A percentile compares a stretch with the other conserved stretches of the same genome.
These are phyloP conservation scores for Chaetomium strumarium DNA, from an alignment of 2,329 filamentous ascomycete species.

Conservation along the genomic window DNA sequence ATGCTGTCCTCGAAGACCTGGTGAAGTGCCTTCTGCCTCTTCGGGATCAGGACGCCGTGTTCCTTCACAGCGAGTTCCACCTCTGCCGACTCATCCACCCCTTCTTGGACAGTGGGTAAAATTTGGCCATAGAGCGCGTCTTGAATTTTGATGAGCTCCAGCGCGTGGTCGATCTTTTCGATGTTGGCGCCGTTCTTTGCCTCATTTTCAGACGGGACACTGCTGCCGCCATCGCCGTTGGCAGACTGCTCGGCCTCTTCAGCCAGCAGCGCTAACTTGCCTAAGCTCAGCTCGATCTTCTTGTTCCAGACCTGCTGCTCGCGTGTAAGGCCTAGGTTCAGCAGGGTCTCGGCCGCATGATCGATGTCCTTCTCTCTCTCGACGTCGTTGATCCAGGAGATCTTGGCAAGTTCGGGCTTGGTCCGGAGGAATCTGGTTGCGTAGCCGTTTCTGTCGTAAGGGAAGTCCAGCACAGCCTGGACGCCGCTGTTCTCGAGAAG, in stretches of 20 bases:
- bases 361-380: slow-evolving; percentile 68
- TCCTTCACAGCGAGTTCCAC: slow-evolving; percentile 68
- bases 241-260: slow-evolving; percentile 36
- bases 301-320: slow-evolving; percentile 87
- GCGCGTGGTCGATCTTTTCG: slow-evolving; percentile 53
- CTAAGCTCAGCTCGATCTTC: slow-evolving; percentile 84
- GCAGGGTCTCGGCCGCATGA: slow-evolving; percentile 64
- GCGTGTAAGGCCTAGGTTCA: slow-evolving; percentile 60
- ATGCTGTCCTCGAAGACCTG: slow-evolving; percentile 68
- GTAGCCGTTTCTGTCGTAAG: slow-evolving; percentile 60
- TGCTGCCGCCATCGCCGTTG: slow-evolving; percentile 22
- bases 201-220: slow-evolving; percentile 22
- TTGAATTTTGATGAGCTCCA: slow-evolving; percentile 72
- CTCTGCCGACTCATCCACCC: slow-evolving; percentile 75
- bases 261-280: slow-evolving; percentile 73
- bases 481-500: slow-evolving; percentile 64
- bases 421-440: slow-evolving; percentile 75
- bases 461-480: slow-evolving; percentile 63
- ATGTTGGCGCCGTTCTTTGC: slow-evolving; percentile 36
- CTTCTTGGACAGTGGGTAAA: slow-evolving; percentile 58
- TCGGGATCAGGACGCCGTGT: slow-evolving; percentile 50
- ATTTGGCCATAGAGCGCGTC: slow-evolving; percentile 69
- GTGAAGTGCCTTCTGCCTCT: slow-evolving; percentile 59
- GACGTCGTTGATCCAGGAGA: slow-evolving; percentile 95
- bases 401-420: slow-evolving; percentile 63